Evolutionary conservation across 163 green algal species (phyloP), one percentile per base, ranked within the genome.

Genomic region (Prototheca wickerhamii): DNA sequence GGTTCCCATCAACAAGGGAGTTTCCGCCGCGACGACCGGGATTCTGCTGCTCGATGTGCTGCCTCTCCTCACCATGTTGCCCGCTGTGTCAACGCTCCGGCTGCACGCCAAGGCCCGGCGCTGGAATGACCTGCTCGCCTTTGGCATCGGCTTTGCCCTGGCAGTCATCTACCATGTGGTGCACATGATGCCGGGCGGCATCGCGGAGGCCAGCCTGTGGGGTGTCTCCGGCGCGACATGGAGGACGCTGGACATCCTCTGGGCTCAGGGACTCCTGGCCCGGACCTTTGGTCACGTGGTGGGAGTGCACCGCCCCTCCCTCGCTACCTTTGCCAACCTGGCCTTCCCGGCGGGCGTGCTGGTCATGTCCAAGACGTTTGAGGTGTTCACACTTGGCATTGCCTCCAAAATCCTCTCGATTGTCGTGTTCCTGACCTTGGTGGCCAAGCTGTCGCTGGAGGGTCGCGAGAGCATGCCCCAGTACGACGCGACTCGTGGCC

Each of bases 181-280:
- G 33, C 72, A 79, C 46, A 72, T 77, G 65, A 28, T 62, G 4
- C 29, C 29, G 6, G 37, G 46, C 8, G 72, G 72, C 25, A 29
- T 79, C 25, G 30, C 53, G 35, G 34, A 21, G 3, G 49, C 61
- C n/a, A 15, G 17, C 1, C 4, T 79, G n/a, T 34, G 75, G 34
- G 73, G 73, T 21, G 21, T 83, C 20, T 58, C 68, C 3, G 69
- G 72, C 29, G 30, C 69, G 20, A 40, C 61, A 4, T 83, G 76
- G 76, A 57, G 76, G 12, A 74, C 65, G 2, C 58, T 72, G 23
- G 76, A 83, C 58, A 76, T 83, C n/a, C 37, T 81, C 12, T 72
- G 32, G 28, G 71, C 71, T 2, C 75, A 83, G 52, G 66, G 37
- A 25, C 60, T 83, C 6, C 65, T 83, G 42, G 69, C 58, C 2